Base-by-base conservation (phyloP, 148 eudicot genomes). In the Nepenthes gracilis region DNA sequence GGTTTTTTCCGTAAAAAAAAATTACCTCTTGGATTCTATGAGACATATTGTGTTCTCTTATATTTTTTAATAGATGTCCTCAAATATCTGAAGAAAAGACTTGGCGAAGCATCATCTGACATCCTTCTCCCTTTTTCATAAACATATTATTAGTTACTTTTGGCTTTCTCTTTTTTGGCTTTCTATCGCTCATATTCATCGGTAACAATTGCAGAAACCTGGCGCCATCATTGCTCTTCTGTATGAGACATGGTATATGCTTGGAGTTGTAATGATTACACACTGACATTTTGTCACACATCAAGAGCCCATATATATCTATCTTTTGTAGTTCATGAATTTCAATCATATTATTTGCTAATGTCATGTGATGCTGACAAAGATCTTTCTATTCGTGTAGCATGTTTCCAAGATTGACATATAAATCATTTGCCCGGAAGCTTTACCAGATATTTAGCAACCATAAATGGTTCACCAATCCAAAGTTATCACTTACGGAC, bases 221-320 rank as follows among this genome's bases (percentile, higher is more conserved):
- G 98, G 98, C 49, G 98, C 96, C 47, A 74, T 93, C 57, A 78
- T 93, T 73, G 88, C 96, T 71, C 96, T 50, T 11, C 82, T 93
- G 55, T 95, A 93, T 66, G 98, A 93, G 75, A 96, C 98, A 68
- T 93, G 98, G 96, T 93, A 79, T 70, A 90, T 72, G 70, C 54
- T 64, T 63, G 15, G 3, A 49, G 53, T 49, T 5, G 53, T n/a
- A 10, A 11, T 12, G 13, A 2, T n/a, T 40, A 8, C 45, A 10
- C 11, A 11, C n/a, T 49, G 53, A 49, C 15, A 10, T 10, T 49
- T 49, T 49, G 48, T 11, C 11, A 45, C 6, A 11, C 11, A 10
- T 49, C 10, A 2, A 49, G 53, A 49, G 15, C 11, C n/a, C 15
- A 5, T 2, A 6, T 49, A n/a, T 6, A 11, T 45, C 48, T 5